Evolutionary conservation across 2,329 filamentous ascomycete genomes (phyloP).

Genomic region (Microthyrium microscopicum): DNA sequence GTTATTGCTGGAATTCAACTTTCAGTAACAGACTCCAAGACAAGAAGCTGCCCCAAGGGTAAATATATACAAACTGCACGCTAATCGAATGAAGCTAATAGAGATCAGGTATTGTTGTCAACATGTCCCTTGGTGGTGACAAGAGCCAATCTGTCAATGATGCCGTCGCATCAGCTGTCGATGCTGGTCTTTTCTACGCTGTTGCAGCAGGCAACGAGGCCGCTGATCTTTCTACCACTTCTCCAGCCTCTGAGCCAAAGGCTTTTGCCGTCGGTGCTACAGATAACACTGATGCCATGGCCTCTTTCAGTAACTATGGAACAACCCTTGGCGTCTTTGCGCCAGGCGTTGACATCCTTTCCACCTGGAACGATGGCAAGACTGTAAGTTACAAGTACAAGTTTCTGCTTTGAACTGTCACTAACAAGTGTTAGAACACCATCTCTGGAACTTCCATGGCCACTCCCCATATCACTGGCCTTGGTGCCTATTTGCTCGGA

Average conservation of each 20-base stretch:
- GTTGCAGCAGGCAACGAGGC: constrained; percentile 38
- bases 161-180: constrained; percentile 31
- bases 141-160: constrained; percentile 31
- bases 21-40: constrained; percentile 3
- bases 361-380: constrained; percentile 1
- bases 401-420: background rate
- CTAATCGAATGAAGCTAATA: constrained; percentile 7
- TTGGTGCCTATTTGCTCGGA: constrained; percentile 47
- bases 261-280: constrained; percentile 8
- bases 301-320: constrained; percentile 7
- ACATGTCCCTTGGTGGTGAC: constrained; percentile 37
- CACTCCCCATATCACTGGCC: constrained; percentile 48
- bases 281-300: constrained; percentile 1
- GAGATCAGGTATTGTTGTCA: constrained; percentile 36
- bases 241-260: constrained; percentile 7
- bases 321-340: constrained; percentile 4
- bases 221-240: background rate
- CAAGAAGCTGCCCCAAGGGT: constrained; percentile 1
- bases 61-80: background rate
- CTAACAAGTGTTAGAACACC: background rate
- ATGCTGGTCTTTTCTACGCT: constrained; percentile 32
- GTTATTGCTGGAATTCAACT: constrained; percentile 2
- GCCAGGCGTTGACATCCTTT: constrained; percentile 7
- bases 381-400: background rate
- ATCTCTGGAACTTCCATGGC: constrained; percentile 46